phyloP scores from a whole-genome alignment of 441 rosid genomes.

The Rhodomyrtus psidioides region DNA sequence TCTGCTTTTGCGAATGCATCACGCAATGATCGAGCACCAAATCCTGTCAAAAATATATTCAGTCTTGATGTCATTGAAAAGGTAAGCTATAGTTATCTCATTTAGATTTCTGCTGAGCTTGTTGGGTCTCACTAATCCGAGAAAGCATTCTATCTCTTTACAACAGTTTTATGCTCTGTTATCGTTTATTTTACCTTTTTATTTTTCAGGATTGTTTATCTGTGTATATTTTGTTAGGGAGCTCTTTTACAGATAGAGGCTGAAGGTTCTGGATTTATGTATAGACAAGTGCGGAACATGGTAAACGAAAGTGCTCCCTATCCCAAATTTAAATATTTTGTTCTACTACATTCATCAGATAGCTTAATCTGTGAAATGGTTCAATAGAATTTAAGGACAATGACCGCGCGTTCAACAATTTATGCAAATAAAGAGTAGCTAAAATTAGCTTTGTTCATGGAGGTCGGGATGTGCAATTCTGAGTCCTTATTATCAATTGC shows the following conservation, averaged over 20 bases:
- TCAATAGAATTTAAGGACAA: neutral
- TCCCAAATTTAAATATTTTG: neutral
- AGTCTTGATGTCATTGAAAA: conserved; percentile 52
- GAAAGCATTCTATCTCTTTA: neutral
- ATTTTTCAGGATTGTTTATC: neutral
- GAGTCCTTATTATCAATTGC: neutral
- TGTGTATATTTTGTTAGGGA: conserved; percentile 36
- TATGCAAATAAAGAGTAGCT: neutral
- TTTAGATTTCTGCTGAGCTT: neutral
- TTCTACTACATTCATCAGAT: neutral
- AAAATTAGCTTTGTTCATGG: neutral
- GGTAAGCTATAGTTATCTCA: conserved; percentile 27
- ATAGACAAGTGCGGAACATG: conserved; percentile 91
- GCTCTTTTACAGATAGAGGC: conserved; percentile 72
- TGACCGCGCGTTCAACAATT: neutral
- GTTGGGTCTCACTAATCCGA: neutral
- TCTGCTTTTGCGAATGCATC: conserved; percentile 82
- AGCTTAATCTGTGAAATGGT: neutral
- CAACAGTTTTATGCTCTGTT: neutral
- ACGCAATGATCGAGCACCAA: conserved; percentile 48
- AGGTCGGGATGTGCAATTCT: neutral
- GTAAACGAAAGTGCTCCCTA: conserved; percentile 20
- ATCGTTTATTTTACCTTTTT: neutral
- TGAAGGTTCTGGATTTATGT: conserved; percentile 85
- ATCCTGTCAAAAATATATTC: conserved; percentile 65